Evolutionary conservation across 176 grass and related monocot genomes (phyloP).

Genomic region (Oryza glumipatula): DNA sequence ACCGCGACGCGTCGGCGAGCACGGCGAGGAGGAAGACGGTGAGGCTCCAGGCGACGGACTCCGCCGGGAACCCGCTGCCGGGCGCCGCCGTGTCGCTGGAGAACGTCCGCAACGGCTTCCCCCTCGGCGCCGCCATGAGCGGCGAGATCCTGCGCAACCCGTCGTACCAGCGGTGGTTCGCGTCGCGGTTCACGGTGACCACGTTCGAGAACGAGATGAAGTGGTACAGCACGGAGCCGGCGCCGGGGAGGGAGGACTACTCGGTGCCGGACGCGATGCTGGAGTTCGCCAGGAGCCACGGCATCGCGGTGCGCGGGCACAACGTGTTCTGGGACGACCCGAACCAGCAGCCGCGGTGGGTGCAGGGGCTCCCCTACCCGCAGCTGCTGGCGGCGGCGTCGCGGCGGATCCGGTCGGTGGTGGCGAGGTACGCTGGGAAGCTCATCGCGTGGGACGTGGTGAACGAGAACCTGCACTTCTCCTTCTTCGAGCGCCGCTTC

Average conservation of each 20-base stretch:
- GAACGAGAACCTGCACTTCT: slow-evolving; percentile 79
- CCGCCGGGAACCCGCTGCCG: slow-evolving; percentile 41
- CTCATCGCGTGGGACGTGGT: slow-evolving; percentile 79
- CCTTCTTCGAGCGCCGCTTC: slow-evolving; percentile 63
- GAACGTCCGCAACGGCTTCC: slow-evolving; percentile 48
- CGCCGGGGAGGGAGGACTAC: slow-evolving; percentile 53
- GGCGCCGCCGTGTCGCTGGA: slow-evolving; percentile 56
- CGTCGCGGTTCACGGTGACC: slow-evolving; percentile 62
- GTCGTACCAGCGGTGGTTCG: slow-evolving; percentile 62
- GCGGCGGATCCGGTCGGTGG: slow-evolving; percentile 40
- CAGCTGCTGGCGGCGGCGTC: slow-evolving; percentile 36
- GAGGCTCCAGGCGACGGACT: slow-evolving; percentile 57
- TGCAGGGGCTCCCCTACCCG: slow-evolving; percentile 2
- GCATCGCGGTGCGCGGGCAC: slow-evolving; percentile 54
- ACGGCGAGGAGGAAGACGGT: slow-evolving; percentile 44
- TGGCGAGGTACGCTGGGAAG: slow-evolving; percentile 53
- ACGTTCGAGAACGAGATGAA: slow-evolving; percentile 95
- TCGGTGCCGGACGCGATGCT: slow-evolving; percentile 61
- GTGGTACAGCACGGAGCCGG: slow-evolving; percentile 63
- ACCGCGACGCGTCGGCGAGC: slow-evolving; percentile 48
- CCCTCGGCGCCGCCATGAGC: slow-evolving; percentile 64
- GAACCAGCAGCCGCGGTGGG: slow-evolving; percentile 36
- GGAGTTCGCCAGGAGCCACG: slow-evolving; percentile 35
- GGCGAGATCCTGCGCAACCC: slow-evolving; percentile 53
- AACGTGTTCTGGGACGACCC: slow-evolving; percentile 77